phyloP scores from a whole-genome alignment of 1,284 basidiomycete genomes.

The Trametes versicolor region DNA sequence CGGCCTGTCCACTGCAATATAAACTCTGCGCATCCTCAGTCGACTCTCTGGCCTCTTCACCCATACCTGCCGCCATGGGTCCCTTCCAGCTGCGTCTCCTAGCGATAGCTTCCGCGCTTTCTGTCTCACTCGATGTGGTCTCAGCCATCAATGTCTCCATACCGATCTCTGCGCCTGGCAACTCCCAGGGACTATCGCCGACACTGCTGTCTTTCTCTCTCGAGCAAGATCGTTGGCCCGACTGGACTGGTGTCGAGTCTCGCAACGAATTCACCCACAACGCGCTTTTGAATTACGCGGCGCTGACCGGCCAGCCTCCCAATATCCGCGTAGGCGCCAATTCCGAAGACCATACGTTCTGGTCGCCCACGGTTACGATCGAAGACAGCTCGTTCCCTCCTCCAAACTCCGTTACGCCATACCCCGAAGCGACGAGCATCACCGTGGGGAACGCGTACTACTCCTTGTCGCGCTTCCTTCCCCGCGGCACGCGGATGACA shows the following conservation, averaged over 20 bases:
- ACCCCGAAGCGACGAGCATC: slow-evolving; percentile 68
- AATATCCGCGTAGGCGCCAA: slow-evolving; percentile 71
- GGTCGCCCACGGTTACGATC: slow-evolving; percentile 45
- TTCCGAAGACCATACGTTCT: slow-evolving; percentile 65
- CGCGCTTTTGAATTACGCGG: slow-evolving; percentile 62
- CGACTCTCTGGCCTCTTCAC: not conserved
- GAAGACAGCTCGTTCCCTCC: slow-evolving; percentile 59
- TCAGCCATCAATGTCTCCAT: slow-evolving; percentile 38
- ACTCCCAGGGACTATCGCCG: slow-evolving; percentile 36
- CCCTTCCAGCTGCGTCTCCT: not conserved
- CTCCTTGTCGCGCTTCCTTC: slow-evolving; percentile 62
- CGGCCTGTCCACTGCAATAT: not conserved
- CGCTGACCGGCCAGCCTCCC: slow-evolving; percentile 63
- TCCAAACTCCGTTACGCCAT: slow-evolving; percentile 57
- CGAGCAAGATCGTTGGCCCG: slow-evolving; percentile 73
- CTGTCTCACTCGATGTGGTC: slow-evolving; percentile 16
- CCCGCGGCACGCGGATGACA: slow-evolving; percentile 64
- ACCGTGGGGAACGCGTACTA: slow-evolving; percentile 71
- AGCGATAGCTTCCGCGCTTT: not conserved
- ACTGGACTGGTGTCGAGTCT: slow-evolving; percentile 63
- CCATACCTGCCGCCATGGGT: slow-evolving; percentile 1
- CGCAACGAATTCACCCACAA: slow-evolving; percentile 67
- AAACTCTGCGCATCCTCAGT: not conserved
- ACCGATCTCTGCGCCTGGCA: slow-evolving; percentile 36
- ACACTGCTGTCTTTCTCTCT: slow-evolving; percentile 71